Conservation (phyloP, 495 filamentous ascomycete genomes). For the Penicillium mononematosum region DNA sequence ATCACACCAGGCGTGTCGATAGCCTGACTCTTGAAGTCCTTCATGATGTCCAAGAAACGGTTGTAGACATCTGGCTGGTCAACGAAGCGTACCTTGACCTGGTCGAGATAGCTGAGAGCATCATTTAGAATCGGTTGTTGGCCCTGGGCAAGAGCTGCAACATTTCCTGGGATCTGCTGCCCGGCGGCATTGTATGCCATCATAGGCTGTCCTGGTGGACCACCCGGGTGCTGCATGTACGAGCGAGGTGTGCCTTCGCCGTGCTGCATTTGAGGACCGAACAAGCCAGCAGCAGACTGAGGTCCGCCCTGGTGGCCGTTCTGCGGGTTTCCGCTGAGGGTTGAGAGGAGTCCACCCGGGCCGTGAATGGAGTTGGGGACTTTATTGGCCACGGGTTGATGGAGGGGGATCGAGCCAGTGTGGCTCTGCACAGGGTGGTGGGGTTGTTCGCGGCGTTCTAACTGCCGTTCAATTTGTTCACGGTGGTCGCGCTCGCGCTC, state of each 20-base stretch:
- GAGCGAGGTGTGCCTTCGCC: conserved; percentile 60
- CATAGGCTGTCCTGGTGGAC: conserved; percentile 57
- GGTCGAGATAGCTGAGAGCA: conserved; percentile 94
- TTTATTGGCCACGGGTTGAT: conserved; percentile 85
- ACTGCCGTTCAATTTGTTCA: conserved; percentile 51
- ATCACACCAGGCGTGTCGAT: conserved; percentile 99
- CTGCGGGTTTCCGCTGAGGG: conserved; percentile 59
- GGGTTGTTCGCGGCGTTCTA: conserved; percentile 51
- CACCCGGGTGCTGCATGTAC: conserved; percentile 61
- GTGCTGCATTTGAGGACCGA: conserved; percentile 62
- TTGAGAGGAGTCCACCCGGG: conserved; percentile 80
- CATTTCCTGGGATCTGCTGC: conserved; percentile 51
- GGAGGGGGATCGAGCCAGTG: conserved; percentile 77
- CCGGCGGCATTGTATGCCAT: conserved; percentile 53
- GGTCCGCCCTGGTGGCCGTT: conserved; percentile 55
- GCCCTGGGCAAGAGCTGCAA: conserved; percentile 70
- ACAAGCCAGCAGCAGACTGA: conserved; percentile 68
- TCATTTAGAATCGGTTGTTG: conserved; percentile 97
- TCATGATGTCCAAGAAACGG: conserved; percentile 98
- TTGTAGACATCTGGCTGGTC: conserved; percentile 99
- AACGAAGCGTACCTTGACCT: conserved; percentile 97
- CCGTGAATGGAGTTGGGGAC: conserved; percentile 79
- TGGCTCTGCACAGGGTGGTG: conserved; percentile 80
- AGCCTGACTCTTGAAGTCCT: conserved; percentile 98
- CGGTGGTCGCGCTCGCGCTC: conserved; percentile 49